Evolutionary conservation across 257 asterid genomes (phyloP), one percentile per base, ranked within the genome.

Genomic region (Solanum virginianum): DNA sequence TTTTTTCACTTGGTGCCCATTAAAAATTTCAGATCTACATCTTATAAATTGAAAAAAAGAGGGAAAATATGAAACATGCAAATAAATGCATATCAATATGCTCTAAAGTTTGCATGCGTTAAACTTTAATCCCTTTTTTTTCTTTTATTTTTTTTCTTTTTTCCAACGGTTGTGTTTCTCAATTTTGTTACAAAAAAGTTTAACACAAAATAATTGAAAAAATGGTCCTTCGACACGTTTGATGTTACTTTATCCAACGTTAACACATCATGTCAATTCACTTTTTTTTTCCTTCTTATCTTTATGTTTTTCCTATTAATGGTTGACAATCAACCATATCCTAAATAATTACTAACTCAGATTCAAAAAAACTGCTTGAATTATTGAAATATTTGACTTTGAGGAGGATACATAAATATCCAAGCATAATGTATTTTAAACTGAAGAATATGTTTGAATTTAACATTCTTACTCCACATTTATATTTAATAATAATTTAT

Each of bases 241-340:
- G 81, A 22, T 55, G 41, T 74, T 49, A 80, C 87, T 87, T 85
- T 89, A 71, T 80, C 60, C 86, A 86, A 89, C 90, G 91, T 87
- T 87, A 86, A 84, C 82, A 84, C 77, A 81, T 62, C 86, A 85
- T 22, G 70, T 86, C 86, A 82, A 72, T 57, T 84, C 84, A 65
- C 18, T 26, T 81, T 51, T 54, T 53, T 5, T 24, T 74, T 24
- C 26, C 29, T 22, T 12, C n/a, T 24, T 45, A 6, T n/a, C 29
- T 43, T 24, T 45, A n/a, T 47, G 47, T 49, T 6, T 9, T 5
- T 45, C 2, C n/a, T 70, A 70, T 36, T 72, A 74, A 68, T 83
- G 80, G 53, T 29, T 65, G 69, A 49, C 80, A 65, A 56, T 15
- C 22, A 65, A 83, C 26, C 6, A 24, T 15, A 22, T 83, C 17